Conservation (phyloP, 768 basidiomycete genomes). For the Inosperma sp. region DNA sequence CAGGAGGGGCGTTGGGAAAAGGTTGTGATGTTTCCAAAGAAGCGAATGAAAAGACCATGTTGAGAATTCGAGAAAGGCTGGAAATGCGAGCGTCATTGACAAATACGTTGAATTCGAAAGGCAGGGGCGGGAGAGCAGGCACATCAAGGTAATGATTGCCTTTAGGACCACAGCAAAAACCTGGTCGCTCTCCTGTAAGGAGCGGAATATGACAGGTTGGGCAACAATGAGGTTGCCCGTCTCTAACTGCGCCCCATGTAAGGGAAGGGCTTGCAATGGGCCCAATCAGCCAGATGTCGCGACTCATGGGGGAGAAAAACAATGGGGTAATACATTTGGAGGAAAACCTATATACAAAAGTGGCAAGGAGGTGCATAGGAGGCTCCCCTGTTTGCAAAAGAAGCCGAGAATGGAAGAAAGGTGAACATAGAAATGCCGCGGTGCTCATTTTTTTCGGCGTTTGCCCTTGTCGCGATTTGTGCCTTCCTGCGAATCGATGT, state of each 20-base stretch:
- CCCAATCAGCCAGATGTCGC: conserved; percentile 6
- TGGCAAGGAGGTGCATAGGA: no score
- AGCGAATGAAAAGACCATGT: conserved; percentile 31
- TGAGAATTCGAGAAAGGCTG: conserved; percentile 23
- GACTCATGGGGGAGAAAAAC: no score
- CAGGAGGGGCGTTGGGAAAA: conserved; percentile 17
- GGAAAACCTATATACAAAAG: no score
- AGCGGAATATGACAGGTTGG: conserved; percentile 20
- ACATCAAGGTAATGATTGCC: conserved; percentile 17
- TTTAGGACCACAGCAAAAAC: conserved; percentile 31
- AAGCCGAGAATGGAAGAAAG: no score
- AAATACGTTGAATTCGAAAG: conserved; percentile 24
- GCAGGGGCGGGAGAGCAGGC: conserved; percentile 23
- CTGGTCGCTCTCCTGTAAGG: conserved; percentile 27
- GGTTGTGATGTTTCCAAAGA: conserved; percentile 23
- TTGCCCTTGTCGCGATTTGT: no score
- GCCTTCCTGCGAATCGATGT: no score
- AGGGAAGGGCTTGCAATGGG: conserved; percentile 12
- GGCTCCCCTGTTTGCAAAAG: no score
- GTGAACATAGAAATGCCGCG: no score
- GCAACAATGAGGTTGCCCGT: conserved; percentile 14
- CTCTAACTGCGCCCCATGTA: conserved; percentile 10
- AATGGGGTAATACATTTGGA: no score
- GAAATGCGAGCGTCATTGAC: conserved; percentile 25
- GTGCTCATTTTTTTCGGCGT: no score